Evolutionary conservation across 2,329 filamentous ascomycete species (phyloP).

Genomic region (Sodiomyces alkalinus): DNA sequence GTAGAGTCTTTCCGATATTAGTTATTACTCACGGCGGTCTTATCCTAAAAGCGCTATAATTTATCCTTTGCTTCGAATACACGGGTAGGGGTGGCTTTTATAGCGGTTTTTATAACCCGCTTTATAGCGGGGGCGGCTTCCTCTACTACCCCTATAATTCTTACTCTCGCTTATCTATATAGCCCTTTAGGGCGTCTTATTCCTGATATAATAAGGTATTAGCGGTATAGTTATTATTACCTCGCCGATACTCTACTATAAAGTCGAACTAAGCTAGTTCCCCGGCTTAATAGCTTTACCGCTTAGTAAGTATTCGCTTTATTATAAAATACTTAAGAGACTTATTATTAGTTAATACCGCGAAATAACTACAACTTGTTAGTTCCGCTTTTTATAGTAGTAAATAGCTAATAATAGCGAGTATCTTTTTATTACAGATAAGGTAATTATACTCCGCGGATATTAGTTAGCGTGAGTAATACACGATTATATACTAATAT

Average conservation of each 20-base stretch:
- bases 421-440: no score
- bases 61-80: neutral
- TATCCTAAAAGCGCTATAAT: neutral
- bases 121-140: no score
- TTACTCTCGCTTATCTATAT: neutral
- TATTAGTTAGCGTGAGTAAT: no score
- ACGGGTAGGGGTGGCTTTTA: no score
- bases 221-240: neutral
- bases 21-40: neutral
- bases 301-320: neutral
- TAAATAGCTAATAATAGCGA: no score
- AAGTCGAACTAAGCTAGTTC: neutral
- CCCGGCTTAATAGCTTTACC: neutral
- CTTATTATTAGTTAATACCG: no score
- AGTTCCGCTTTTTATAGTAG: no score
- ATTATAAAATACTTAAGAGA: no score
- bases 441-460: no score
- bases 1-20: neutral
- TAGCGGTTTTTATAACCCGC: no score
- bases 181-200: neutral
- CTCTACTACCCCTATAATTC: neutral
- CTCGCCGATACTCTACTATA: neutral
- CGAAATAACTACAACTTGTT: no score
- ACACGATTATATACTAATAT: no score
- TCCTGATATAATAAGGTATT: neutral